Conservation (phyloP, 2,329 filamentous ascomycete genomes). For the Cephalotrichum gorgonifer region DNA sequence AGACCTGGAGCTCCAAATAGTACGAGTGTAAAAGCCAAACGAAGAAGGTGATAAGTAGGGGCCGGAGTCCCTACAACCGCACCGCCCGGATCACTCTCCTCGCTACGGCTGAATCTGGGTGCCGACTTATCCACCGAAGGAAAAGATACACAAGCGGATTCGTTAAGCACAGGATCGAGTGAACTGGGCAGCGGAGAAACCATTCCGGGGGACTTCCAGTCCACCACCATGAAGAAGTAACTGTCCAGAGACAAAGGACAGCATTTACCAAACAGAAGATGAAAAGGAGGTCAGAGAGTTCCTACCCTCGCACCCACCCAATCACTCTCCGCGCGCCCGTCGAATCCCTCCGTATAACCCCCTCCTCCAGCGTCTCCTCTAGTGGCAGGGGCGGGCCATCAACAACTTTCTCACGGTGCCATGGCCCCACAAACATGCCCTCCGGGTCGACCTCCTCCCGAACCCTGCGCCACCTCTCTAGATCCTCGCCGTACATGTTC, state of each 20-base stretch:
- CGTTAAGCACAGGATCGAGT: no score
- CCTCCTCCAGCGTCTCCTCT: conserved; percentile 8
- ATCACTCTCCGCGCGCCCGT: conserved; percentile 2
- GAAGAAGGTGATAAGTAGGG: no score
- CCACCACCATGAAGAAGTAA: neutral
- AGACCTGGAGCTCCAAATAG: no score
- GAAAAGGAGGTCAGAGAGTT: neutral
- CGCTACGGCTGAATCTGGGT: no score
- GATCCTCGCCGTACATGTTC: conserved; percentile 56
- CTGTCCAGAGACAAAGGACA: neutral
- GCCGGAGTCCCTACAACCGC: no score
- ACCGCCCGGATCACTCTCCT: no score
- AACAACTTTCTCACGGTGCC: conserved; percentile 66
- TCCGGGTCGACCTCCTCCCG: conserved; percentile 64
- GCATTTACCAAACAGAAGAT: neutral
- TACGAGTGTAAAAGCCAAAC: no score
- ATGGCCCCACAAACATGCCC: conserved; percentile 83
- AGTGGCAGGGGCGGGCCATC: conserved; percentile 21
- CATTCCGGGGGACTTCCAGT: no score
- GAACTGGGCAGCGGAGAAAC: no score
- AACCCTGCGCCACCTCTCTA: conserved; percentile 57
- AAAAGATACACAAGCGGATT: no score
- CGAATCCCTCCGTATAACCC: conserved; percentile 3
- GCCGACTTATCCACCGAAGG: no score
- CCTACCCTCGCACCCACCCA: neutral